Percentiles rank a stretch among this genome's conserved stretches.
phyloP scores from a whole-genome alignment of 2,329 filamentous ascomycete species.

The Xylaria sp. region DNA sequence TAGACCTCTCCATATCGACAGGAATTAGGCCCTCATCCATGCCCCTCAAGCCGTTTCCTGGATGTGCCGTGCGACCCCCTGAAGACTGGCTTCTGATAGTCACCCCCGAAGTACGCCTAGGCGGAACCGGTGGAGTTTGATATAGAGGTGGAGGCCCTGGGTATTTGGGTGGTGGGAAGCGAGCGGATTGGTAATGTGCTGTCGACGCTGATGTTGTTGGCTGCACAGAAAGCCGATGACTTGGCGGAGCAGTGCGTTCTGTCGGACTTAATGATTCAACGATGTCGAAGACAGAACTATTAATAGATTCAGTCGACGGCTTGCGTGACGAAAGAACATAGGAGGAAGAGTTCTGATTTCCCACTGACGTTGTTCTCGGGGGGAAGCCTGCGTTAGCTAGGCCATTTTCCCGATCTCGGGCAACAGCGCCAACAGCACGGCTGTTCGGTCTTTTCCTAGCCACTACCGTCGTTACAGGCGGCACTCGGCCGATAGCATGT shows the following conservation, averaged over 20 bases:
- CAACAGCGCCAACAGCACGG: slow-evolving; percentile 34
- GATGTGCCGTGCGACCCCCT: slow-evolving; percentile 23
- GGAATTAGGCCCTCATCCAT: slow-evolving; percentile 52
- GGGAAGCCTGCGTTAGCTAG: slow-evolving; percentile 39
- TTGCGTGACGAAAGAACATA: slow-evolving; percentile 42
- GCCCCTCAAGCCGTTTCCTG: slow-evolving; percentile 10
- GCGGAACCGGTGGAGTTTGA: slow-evolving; percentile 31
- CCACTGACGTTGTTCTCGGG: slow-evolving; percentile 42
- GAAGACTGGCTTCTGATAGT: slow-evolving; percentile 29
- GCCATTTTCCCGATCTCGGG: slow-evolving; percentile 28
- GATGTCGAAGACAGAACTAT: slow-evolving; percentile 51
- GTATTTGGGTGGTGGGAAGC: slow-evolving; percentile 28
- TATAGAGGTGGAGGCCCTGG: slow-evolving; percentile 42
- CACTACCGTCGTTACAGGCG: slow-evolving; percentile 38
- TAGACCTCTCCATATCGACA: slow-evolving; percentile 47
- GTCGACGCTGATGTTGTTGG: slow-evolving; percentile 22
- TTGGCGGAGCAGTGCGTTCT: slow-evolving; percentile 32
- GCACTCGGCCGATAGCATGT: slow-evolving; percentile 31
- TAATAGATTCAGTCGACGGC: slow-evolving; percentile 51
- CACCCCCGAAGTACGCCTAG: slow-evolving; percentile 29
- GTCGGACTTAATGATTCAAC: slow-evolving; percentile 44
- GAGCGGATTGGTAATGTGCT: slow-evolving; percentile 16
- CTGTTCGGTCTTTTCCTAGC: slow-evolving; percentile 40
- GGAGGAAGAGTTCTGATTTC: slow-evolving; percentile 34
- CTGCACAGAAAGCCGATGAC: slow-evolving; percentile 38